Base-by-base conservation (phyloP, 2,329 filamentous ascomycete genomes). In the Aspergillus pseudoviridinutans region DNA sequence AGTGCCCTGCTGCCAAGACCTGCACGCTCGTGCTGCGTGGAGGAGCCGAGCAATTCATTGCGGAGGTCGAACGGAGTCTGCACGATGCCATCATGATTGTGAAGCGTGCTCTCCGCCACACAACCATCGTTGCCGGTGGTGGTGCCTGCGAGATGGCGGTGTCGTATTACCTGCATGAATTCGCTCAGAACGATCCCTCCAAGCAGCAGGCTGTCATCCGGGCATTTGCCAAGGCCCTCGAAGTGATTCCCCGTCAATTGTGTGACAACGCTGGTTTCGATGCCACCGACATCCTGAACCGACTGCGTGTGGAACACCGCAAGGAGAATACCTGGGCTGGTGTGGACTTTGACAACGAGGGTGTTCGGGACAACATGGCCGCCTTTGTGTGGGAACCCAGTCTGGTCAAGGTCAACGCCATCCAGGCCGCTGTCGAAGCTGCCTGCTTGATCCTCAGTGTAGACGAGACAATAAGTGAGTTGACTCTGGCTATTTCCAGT, bases 21-120 rank as follows among this genome's bases (percentile, higher is more conserved):
- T 99, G 94, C 83, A 99, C 94, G 9, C 82, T 99, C 22, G 87
- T 99, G 44, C 87, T 99, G 62, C 90, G 94, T 71, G 94, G 94
- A 70, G 94, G 94, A 64, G 94, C 94, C 38, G 94, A 99, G 81
- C 94, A 99, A 76, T 99, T 99, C 79, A 99, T 99, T 68, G 94
- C 94, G 58, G 94, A 99, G 77, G 94, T 97, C 1, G 94, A 99
- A 82, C 90, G 94, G 63, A 96, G 91, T 72, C 84, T 99, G 65
- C 94, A 99, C 82, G 94, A 99, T 71, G 94, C 94, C 67, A 97
- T 99, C 78, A 99, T 99, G 94, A 96, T 99, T 70, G 94, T 99
- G 72, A 97, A 97, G 86, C 92, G 95, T 61, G 91, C 94, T 28
- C 91, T 97, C 77, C 91, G 91, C 80, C 96, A 97, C 82, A 88